Evolutionary conservation across 2,329 filamentous ascomycete species (phyloP), one percentile per base, ranked within the genome.

Genomic region (Xylaria sp.): DNA sequence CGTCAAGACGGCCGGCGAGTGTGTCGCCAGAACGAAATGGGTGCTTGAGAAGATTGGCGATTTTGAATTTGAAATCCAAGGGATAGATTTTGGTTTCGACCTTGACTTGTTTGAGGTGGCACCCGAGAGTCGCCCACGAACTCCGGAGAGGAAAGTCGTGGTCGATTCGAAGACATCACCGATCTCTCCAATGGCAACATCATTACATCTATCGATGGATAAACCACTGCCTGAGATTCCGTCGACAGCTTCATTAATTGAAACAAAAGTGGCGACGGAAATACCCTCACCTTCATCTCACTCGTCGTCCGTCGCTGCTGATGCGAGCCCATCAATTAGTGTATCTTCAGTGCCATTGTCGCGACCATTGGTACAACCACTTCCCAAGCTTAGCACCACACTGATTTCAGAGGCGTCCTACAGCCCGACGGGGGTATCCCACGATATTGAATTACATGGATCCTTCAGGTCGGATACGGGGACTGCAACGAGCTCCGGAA

Each of bases 41-140:
- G 89, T 97, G 52, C 91, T 99, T 66, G 94, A 97, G 80, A 87
- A 91, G 68, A 93, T 96, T 70, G 94, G 94, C 23, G 94, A 97
- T 78, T 97, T 97, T 72, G 94, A 97, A 78, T 89, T 94, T 72
- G 93, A 97, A 77, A 84, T 92, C 63, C 89, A 91, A 72, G 77
- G 82, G 43, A 81, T 81, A 20, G 76, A 83, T 34, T 80, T 92
- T 30, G 86, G 85, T 8, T 84, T 90, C 60, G 86, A 89, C 70
- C 77, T 89, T 32, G 80, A 78, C 18, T 79, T 84, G n/a, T 79
- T 89, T 53, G 82, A 87, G 62, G 74, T 80, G 8, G 76, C 80
- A n/a, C 76, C 80, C 60, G 76, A 75, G 63, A 75, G 72, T 68
- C 71, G 70, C 60, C 72, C 77, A 15, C 71, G 70, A 2, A 76